A percentile compares a stretch with the other conserved stretches of the same genome.
Evolutionary conservation across 2,329 filamentous ascomycete species (phyloP).

Genomic region (Biscogniauxia sp.): DNA sequence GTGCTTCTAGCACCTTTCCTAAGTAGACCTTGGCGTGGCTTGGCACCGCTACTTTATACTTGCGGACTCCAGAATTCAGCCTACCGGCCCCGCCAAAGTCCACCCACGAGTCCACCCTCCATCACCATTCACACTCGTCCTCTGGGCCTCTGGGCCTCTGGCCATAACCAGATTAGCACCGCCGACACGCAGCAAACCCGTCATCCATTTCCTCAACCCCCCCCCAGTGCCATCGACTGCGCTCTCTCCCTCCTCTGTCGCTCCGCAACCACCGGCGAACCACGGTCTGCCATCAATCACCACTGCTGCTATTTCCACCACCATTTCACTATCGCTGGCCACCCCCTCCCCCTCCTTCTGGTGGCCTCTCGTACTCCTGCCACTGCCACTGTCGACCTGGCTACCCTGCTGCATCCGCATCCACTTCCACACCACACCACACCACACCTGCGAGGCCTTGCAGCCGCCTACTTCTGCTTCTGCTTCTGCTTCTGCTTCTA

Average conservation of each 20-base stretch:
- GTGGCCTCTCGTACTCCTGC: background rate
- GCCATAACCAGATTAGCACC: background rate
- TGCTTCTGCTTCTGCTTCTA: constrained; percentile 25
- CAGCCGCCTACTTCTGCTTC: constrained; percentile 23
- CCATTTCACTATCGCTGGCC: background rate
- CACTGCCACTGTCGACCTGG: background rate
- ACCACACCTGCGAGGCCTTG: constrained; percentile 24
- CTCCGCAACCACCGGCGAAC: background rate
- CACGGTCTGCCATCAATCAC: background rate
- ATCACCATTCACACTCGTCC: background rate
- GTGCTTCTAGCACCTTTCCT: background rate
- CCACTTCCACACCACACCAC: constrained; percentile 9
- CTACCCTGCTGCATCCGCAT: constrained; percentile 5
- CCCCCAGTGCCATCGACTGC: background rate
- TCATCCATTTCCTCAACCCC: background rate
- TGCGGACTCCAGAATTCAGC: background rate
- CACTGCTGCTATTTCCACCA: background rate
- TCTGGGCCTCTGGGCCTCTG: too few relatives aligned
- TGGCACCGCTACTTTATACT: background rate
- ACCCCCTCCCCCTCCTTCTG: background rate
- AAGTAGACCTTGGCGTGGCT: background rate
- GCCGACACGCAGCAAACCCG: background rate
- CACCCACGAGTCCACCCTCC: background rate
- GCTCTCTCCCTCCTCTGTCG: background rate
- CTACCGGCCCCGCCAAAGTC: background rate